Base-by-base conservation (phyloP, 1,284 basidiomycete genomes). In the Trichosporon sp. region DNA sequence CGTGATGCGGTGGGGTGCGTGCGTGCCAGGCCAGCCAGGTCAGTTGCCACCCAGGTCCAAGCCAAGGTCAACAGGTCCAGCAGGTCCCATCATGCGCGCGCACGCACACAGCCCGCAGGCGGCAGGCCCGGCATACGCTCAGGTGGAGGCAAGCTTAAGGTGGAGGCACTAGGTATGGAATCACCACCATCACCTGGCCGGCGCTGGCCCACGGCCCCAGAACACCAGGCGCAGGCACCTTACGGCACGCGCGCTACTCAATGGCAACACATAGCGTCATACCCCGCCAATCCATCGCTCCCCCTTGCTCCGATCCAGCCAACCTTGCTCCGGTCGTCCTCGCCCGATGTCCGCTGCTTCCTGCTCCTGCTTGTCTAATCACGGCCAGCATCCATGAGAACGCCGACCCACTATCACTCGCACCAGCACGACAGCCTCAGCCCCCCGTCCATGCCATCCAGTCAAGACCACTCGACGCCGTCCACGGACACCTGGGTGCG, bases 191-290 rank as follows among this genome's bases (percentile, higher is more conserved):
- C n/a, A n/a, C 6, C 34, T n/a, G 42, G n/a, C n/a, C 6, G 42
- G 42, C 42, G 3, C 47, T 51, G 9, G 47, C 6, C 38, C 38
- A 5, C 15, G 7, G 38, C 38, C 38, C 13, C 44, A 51, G n/a
- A 23, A 21, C 8, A 18, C 18, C 18, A 3, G 47, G 47, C 47
- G 47, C 47, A 51, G 47, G 47, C 47, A 51, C 47, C 25, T 60
- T 60, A 60, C 29, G 56, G 56, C 56, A 60, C 56, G 13, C 27
- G 18, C 56, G 47, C 47, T n/a, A 2, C 7, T 23, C 21, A 60
- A 60, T 60, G 56, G 56, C 56, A 60, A 60, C 56, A 60, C 56
- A 60, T 60, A 60, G 56, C 56, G 56, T 60, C 56, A 60, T 60
- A 60, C 15, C 56, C 56, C 29, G 56, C 27, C 18, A 27, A 58